phyloP scores from a whole-genome alignment of 2,329 filamentous ascomycete genomes.

The Drechslera avenae region DNA sequence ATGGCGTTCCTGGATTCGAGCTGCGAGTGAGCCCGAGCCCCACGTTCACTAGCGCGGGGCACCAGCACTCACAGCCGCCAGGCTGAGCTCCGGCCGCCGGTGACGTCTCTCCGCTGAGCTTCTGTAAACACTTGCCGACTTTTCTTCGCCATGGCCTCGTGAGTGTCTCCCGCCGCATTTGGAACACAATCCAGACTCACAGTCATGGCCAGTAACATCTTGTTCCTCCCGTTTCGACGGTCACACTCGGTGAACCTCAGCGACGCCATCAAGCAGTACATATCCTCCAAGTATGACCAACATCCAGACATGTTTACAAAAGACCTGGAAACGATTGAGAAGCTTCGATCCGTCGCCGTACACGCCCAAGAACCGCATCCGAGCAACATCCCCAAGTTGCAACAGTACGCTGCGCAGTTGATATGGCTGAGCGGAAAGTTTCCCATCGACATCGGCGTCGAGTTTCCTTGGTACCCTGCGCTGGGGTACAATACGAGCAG shows the following conservation, averaged over 20 bases:
- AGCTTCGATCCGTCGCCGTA: slow-evolving; percentile 81
- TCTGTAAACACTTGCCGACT: slow-evolving; percentile 22
- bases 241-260: slow-evolving; percentile 80
- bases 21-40: slow-evolving; percentile 2
- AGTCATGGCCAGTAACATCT: slow-evolving; percentile 59
- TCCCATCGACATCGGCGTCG: slow-evolving; percentile 91
- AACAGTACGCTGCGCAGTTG: slow-evolving; percentile 88
- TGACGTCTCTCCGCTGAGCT: slow-evolving; percentile 33
- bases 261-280: slow-evolving; percentile 88
- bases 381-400: slow-evolving; percentile 85
- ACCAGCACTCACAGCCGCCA: slow-evolving; percentile 7
- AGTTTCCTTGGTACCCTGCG: slow-evolving; percentile 95
- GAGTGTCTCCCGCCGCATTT: slow-evolving; percentile 6
- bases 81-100: slow-evolving; percentile 12
- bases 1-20: slow-evolving; percentile 12
- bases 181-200: background rate
- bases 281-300: slow-evolving; percentile 97
- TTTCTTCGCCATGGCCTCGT: slow-evolving; percentile 34
- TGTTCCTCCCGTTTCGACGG: slow-evolving; percentile 86
- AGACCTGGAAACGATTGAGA: slow-evolving; percentile 86
- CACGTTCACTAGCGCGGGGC: slow-evolving; percentile 18
- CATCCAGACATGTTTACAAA: slow-evolving; percentile 95
- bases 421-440: slow-evolving; percentile 95
- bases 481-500: slow-evolving; percentile 86
- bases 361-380: slow-evolving; percentile 86